Base-by-base conservation (phyloP, 2,329 filamentous ascomycete species). In the Talaromyces pinophilus region DNA sequence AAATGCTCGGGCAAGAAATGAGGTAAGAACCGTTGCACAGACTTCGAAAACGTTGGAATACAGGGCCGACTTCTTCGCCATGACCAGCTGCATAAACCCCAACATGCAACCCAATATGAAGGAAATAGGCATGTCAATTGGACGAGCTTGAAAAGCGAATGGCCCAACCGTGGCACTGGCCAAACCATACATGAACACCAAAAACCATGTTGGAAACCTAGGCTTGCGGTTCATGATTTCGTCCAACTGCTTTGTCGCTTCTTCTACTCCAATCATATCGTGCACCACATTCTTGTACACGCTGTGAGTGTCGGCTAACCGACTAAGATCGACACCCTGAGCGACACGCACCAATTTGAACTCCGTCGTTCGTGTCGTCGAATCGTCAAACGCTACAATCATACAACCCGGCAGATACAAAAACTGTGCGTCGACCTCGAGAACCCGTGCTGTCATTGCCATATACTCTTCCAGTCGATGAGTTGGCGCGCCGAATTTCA, bases 401-500 rank as follows among this genome's bases (percentile, higher is more conserved):
- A 96, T 96, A 73, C 91, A 94, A 0, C 91, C 91, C 0, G 92
- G 92, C 35, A 97, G 87, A 75, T 97, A 97, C 25, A 96, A 81
- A 71, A 95, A 97, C 73, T 96, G 92, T 5, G 89, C 90, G 69
- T 96, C 90, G 30, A 96, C 93, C 77, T 93, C 91, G 33, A 97
- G 84, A 1, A 95, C 91, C 15, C 91, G 86, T 1, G 93, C 90
- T 7, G 91, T 92, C 90, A 93, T 96, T 70, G 86, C 88, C 86
- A 97, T 89, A 77, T 96, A 96, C 74, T 96, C 81, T 78, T 97
- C 93, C 10, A 97, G 82, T 22, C 93, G 88, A 79, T 97, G 93
- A 0, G 93, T 96, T 0, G 93, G 93, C 0, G 93, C 93, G 22
- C 93, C 93, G 70, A 92, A 97, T 73, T 88, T 84, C 92, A 97